Evolutionary conservation across 306 rosid species (phyloP).

Genomic region (Carpinus viminea): DNA sequence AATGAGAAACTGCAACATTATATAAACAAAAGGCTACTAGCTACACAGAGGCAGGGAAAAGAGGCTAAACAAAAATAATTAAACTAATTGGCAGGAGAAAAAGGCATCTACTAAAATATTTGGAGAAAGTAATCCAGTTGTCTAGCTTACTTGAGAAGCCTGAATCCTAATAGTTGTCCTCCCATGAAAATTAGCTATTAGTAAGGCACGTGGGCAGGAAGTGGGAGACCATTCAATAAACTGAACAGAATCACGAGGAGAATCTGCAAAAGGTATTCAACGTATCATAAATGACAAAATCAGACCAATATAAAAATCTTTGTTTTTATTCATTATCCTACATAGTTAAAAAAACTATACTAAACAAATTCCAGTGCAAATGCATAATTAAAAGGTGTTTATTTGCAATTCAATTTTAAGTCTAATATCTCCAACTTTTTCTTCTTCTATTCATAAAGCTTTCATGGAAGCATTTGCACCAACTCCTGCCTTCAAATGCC

Average conservation of each 20-base stretch:
- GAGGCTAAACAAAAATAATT: neutral
- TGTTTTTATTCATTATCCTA: neutral
- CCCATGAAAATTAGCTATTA: slow-evolving; percentile 96
- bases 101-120: slow-evolving; percentile 20
- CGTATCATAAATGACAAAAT: slow-evolving; percentile 24
- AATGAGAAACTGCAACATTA: slow-evolving; percentile 8
- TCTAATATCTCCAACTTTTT: neutral
- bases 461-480: neutral
- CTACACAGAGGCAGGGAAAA: neutral
- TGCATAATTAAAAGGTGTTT: neutral
- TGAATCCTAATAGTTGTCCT: slow-evolving; percentile 98
- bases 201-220: slow-evolving; percentile 80
- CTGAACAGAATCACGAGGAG: slow-evolving; percentile 99
- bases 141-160: slow-evolving; percentile 77
- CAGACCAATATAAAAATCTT: neutral
- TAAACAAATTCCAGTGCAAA: neutral
- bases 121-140: slow-evolving; percentile 10
- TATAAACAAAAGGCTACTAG: neutral
- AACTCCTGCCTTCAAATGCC: neutral
- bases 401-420: neutral
- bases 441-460: neutral
- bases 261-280: slow-evolving; percentile 62
- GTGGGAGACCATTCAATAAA: slow-evolving; percentile 98
- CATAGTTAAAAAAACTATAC: neutral
- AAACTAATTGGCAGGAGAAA: neutral